Base-by-base conservation (phyloP, 2,329 filamentous ascomycete species). In the Fusarium papillatum region DNA sequence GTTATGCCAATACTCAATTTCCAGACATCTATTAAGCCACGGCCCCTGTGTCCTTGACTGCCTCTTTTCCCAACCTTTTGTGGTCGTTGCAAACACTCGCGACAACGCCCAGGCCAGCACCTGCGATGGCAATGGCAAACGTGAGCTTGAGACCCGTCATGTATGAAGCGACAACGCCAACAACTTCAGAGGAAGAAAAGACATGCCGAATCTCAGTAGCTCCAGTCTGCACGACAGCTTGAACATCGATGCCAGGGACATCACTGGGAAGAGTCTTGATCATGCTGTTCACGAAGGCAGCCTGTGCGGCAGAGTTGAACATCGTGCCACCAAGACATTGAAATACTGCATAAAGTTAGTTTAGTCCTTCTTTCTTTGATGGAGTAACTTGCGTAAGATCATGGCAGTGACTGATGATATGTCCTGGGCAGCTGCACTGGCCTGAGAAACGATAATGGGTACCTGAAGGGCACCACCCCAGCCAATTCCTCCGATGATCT, bases 121-220 rank as follows among this genome's bases (percentile, higher is more conserved):
- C 88, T 7, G 92, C 80, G 22, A 88, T 85, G 17, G 87, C 87
- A 73, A 93, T 85, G 10, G 91, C 93, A 41, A 92, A 89, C 6
- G 88, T 86, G 10, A 93, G 91, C 79, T 93, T 91, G 76, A 93
- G 90, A 0, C 90, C 90, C 62, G 89, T 83, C 76, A 90, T 93
- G 83, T 95, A 95, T 0, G 90, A 91, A 0, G 81, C 74, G 29
- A 93, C 85, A 41, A 94, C 90, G 0, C 86, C 84, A 0, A 83
- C 78, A 2, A 93, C 83, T 68, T 86, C 86, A 16, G 88, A 80
- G 0, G 79, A 68, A 0, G 86, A 79, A 73, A 94, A 90, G 2
- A 83, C 83, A 6, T 79, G 68, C 75, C 90, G 88, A 38, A 95
- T 85, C 74, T 90, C 87, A 0, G 91, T 93, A 3, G 88, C 87